Base-by-base conservation (phyloP, 352 stramenopile genomes). In the Phytophthora ramorum region DNA sequence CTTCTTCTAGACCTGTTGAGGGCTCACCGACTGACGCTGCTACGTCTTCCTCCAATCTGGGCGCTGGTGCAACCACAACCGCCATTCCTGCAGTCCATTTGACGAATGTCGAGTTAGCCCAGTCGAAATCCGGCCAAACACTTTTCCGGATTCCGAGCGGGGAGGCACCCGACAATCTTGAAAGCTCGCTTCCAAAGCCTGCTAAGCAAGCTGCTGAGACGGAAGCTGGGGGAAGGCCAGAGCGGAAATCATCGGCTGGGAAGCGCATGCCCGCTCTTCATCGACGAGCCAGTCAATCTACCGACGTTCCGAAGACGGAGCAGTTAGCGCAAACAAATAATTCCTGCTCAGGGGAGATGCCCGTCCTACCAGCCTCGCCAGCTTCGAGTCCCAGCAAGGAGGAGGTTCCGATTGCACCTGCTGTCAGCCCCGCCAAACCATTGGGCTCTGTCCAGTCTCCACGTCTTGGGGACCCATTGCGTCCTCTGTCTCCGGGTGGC, bases 101-200 rank as follows among this genome's bases (percentile, higher is more conserved):
- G 22, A 24, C 22, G 22, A 24, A 24, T 24, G 22, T 3, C 22
- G 22, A 24, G 22, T 24, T 3, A 24, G 22, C 22, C 22, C 22
- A 24, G 22, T 24, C 22, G 22, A 24, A 22, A n/a, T 35, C 40
- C 7, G 26, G 51, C 12, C 26, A 28, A n/a, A 10, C 37, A 13
- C 13, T 56, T 8, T 48, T 49, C 35, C 56, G 45, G 22, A 63
- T 63, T 56, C 45, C 56, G 9, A 63, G 56, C 16, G 32, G 43
- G 7, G 43, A 41, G 13, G n/a, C 10, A 28, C 14, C 3, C 38
- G 24, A 41, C 5, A 17, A 41, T 24, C 9, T 54, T 22, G 32
- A 53, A 26, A 48, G 3, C 19, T 43, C 17, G n/a, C 48, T 55
- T 5, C 30, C 48, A 19, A 43, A 55, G 17, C n/a, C 30, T 2